Percentiles rank a stretch among this genome's conserved stretches.
Conservation (phyloP, 805 yeast genomes). For the Spathaspora girioi region DNA sequence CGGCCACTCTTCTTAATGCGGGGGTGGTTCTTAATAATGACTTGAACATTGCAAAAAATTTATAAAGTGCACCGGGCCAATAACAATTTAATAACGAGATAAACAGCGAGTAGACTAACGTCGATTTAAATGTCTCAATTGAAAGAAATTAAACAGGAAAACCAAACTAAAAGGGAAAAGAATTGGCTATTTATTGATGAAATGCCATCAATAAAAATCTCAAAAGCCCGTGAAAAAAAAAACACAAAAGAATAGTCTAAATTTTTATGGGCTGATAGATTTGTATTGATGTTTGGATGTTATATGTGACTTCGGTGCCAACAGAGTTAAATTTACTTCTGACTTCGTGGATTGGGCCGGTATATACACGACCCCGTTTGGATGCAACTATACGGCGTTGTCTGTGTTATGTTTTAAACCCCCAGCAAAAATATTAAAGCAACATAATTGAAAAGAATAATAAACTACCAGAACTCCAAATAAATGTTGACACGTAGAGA, state of each 20-base stretch:
- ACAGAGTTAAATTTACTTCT: background rate
- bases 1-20: background rate
- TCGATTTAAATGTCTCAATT: background rate
- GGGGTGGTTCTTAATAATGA: slow-evolving; percentile 7
- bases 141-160: background rate
- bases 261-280: background rate
- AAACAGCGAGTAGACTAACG: background rate
- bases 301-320: background rate
- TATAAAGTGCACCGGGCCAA: background rate
- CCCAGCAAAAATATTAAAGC: no score
- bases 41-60: slow-evolving; percentile 5
- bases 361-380: background rate
- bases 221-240: background rate
- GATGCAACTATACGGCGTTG: background rate
- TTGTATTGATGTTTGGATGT: background rate
- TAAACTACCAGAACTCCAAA: no score
- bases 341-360: background rate
- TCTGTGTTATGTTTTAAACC: background rate
- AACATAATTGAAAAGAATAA: no score
- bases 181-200: background rate
- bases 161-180: background rate
- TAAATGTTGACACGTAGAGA: no score
- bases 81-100: background rate
- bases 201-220: background rate
- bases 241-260: background rate